These are phyloP conservation scores for Piper betle DNA, from an alignment of 164 flowering plant species.

Conservation along the genomic window DNA sequence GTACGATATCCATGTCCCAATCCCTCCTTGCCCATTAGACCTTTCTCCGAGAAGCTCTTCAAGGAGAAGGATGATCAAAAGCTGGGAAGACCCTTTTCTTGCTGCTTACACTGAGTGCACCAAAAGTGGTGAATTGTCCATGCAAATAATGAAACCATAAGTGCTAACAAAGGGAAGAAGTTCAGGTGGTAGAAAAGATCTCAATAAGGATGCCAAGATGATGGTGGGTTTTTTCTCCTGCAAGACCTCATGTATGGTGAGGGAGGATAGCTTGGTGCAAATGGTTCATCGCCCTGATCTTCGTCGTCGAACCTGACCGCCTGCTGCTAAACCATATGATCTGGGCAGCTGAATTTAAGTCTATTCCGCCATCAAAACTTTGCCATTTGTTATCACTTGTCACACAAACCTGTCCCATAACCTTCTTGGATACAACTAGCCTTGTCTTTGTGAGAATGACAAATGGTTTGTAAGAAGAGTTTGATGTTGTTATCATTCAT, in stretches of 20 bases:
- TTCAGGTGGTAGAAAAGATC: not conserved
- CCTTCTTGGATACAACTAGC: no score
- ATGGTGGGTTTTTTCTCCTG: constrained; percentile 28
- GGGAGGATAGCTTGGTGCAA: constrained; percentile 22
- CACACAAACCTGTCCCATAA: no score
- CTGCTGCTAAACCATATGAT: not conserved
- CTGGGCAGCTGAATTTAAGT: no score
- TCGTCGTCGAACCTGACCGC: not conserved
- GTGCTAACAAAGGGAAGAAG: no score
- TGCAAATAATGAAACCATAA: no score
- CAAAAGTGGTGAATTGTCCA: constrained; percentile 6
- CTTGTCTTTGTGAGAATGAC: no score
- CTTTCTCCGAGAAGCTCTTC: constrained; percentile 12
- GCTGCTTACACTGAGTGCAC: constrained; percentile 35
- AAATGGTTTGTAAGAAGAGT: no score
- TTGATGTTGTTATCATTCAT: no score
- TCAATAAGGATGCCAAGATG: not conserved
- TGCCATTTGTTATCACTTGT: no score
- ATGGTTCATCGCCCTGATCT: not conserved
- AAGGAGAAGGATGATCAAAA: constrained; percentile 5
- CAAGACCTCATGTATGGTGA: constrained; percentile 33
- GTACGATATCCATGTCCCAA: constrained; percentile 15
- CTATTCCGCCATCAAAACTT: no score
- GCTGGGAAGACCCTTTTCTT: constrained; percentile 28
- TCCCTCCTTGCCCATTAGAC: constrained; percentile 20